These are phyloP conservation scores for Trametes punicea DNA, from an alignment of 768 basidiomycete species.

Conservation along the genomic window DNA sequence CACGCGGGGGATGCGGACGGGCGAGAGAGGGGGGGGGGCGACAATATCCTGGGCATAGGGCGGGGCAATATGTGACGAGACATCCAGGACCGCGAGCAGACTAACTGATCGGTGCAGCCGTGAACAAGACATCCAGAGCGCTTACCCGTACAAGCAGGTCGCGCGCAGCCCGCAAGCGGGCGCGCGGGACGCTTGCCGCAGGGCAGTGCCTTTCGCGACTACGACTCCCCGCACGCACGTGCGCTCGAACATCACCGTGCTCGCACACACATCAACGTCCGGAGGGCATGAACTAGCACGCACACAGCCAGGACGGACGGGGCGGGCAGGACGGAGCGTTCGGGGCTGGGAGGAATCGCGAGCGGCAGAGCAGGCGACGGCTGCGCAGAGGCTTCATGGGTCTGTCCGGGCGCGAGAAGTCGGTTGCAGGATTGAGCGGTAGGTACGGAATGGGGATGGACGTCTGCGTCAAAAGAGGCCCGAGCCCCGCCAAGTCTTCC, in stretches of 20 bases:
- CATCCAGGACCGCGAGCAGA: background rate
- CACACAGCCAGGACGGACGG: constrained; percentile 14
- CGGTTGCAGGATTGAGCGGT: constrained; percentile 5
- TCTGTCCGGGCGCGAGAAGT: constrained; percentile 2
- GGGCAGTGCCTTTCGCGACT: constrained; percentile 10
- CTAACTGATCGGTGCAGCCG: background rate
- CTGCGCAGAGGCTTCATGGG: constrained; percentile 10
- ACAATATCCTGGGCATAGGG: constrained; percentile 22
- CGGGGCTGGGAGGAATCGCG: constrained; percentile 14
- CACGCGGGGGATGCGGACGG: background rate
- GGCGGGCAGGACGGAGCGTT: constrained; percentile 18
- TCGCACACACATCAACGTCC: constrained; percentile 2
- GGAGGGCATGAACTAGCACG: constrained; percentile 28
- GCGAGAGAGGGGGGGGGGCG: constrained; percentile 6
- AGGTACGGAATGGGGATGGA: constrained; percentile 5
- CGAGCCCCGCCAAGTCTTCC: constrained; percentile 27
- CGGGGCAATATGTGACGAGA: constrained; percentile 15
- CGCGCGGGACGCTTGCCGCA: constrained; percentile 13
- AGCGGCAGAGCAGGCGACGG: constrained; percentile 18
- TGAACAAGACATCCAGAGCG: background rate
- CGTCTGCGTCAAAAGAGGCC: constrained; percentile 13
- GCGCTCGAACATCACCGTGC: constrained; percentile 19
- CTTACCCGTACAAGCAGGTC: constrained; percentile 22
- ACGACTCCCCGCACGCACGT: constrained; percentile 17
- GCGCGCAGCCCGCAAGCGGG: constrained; percentile 15